Base-by-base conservation (phyloP, 768 basidiomycete species). In the Russula virescens region DNA sequence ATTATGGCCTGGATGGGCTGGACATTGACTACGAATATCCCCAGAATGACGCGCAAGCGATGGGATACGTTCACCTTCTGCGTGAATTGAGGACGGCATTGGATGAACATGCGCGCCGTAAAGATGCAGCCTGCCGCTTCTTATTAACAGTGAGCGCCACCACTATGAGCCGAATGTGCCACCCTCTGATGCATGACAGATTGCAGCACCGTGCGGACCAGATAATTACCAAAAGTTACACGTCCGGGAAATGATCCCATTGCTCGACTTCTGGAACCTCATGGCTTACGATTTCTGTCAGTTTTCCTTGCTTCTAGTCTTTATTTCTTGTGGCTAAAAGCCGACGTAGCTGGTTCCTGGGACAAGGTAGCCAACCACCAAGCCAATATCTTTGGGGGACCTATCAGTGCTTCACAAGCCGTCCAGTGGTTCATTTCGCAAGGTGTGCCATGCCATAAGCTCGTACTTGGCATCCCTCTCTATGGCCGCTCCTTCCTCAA, bases 1-100 rank as follows among this genome's bases (percentile, higher is more conserved):
- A 98, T 73, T 91, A 91, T 62, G 97, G 94, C 0, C 73, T 98
- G 23, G 96, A 98, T 68, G 96, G 97, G 0, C 75, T 96, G 10
- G 94, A 96, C 69, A 75, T 95, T 31, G 94, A 96, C 73, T 96
- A 93, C 69, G 96, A 99, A 71, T 98, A 96, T 71, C 97, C 97
- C 0, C 77, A 81, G 49, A 85, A 89, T 67, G 81, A 86, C 16
- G 76, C 76, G 2, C 89, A 98, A 71, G 94, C 95, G 0, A 73
- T 72, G 26, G 93, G 92, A 3, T 98, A 96, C 71, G 86, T 89
- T 19, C 82, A 84, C n/a, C 78, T 99, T 18, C 77, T 98, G 59
- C 80, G 76, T 54, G 89, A 91, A 67, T 79, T 96, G 56, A 77
- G 97, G 43, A 68, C 77, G 21, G 92, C 80, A 1, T 75, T 99